Base-by-base conservation (phyloP, 192 early-diverging fungal species). In the Linnemannia zychae region DNA sequence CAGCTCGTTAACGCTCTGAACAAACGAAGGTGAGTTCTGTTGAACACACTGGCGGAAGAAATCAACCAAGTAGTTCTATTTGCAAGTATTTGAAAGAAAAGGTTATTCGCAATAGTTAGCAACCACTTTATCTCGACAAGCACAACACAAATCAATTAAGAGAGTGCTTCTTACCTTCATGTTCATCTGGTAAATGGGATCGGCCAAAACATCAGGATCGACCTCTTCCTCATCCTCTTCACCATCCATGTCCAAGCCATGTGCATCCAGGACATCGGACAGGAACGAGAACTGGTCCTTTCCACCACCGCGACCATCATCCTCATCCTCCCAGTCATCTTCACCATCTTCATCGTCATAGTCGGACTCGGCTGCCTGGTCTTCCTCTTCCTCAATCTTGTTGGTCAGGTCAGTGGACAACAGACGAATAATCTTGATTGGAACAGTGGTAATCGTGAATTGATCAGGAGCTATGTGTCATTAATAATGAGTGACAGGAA, bases 371-470 rank as follows among this genome's bases (percentile, higher is more conserved):
- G 89, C 92, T 88, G 91, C 90, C 68, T 81, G 87, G 63, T 88
- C 72, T 34, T 88, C 90, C 57, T 80, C 87, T 60, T 91, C 89
- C 44, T 95, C 92, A 28, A 89, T 78, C 67, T 95, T 92, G 86
- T 93, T 92, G 36, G 94, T 91, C 37, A 96, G 82, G 71, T 99
- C 97, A n/a, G 90, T 91, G 22, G 97, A 69, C 22, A 99, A 86
- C 9, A 99, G 88, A 86, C 96, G 97, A 70, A 98, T 84, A 17
- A 96, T 97, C 88, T 98, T 99, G 77, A 91, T 92, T 11, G 94
- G 88, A 44, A 97, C 94, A 24, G 96, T 94, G 28, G 97, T 91
- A 34, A 88, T 87, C 4, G 93, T 94, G 87, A 93, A 97, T 67
- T 96, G 92, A 46, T 97, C 95, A 31, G 97, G 94, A 46, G 89